Conservation (phyloP, 805 yeast genomes). For the Candida sakaeoensis region DNA sequence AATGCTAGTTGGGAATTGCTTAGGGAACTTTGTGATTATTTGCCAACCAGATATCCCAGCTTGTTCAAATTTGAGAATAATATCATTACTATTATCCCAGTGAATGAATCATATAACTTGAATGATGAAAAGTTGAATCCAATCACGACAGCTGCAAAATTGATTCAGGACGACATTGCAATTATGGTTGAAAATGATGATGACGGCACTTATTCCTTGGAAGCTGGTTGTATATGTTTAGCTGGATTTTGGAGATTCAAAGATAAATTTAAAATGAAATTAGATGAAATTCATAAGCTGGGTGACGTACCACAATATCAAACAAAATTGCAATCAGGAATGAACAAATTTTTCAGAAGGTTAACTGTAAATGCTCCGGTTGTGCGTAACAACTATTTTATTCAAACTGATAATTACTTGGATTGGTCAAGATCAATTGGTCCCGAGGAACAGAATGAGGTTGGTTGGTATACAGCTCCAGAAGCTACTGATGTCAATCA, state of each 20-base stretch:
- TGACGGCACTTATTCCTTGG: slow-evolving; percentile 54
- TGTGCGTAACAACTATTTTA: slow-evolving; percentile 62
- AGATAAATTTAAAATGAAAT: slow-evolving; percentile 55
- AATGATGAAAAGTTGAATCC: slow-evolving; percentile 43
- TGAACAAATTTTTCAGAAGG: slow-evolving; percentile 63
- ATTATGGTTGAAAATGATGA: slow-evolving; percentile 58
- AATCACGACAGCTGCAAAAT: slow-evolving; percentile 51
- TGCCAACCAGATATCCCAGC: slow-evolving; percentile 57
- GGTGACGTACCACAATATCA: slow-evolving; percentile 69
- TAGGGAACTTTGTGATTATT: slow-evolving; percentile 47
- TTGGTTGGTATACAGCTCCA: slow-evolving; percentile 65
- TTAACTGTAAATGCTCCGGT: slow-evolving; percentile 58
- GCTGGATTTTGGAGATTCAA: slow-evolving; percentile 70
- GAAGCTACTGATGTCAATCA: slow-evolving; percentile 44
- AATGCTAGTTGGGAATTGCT: slow-evolving; percentile 55
- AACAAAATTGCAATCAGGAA: slow-evolving; percentile 54
- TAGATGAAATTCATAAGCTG: slow-evolving; percentile 55
- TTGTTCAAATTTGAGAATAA: slow-evolving; percentile 43
- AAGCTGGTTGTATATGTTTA: slow-evolving; percentile 59
- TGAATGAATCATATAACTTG: slow-evolving; percentile 48
- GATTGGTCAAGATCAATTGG: slow-evolving; percentile 69
- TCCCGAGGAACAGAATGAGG: slow-evolving; percentile 44
- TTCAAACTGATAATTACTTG: slow-evolving; percentile 59
- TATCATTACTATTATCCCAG: slow-evolving; percentile 49
- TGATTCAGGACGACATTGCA: slow-evolving; percentile 66